These are phyloP conservation scores for Fusarium duplospermum DNA, from an alignment of 2,329 filamentous ascomycete genomes.

Conservation along the genomic window DNA sequence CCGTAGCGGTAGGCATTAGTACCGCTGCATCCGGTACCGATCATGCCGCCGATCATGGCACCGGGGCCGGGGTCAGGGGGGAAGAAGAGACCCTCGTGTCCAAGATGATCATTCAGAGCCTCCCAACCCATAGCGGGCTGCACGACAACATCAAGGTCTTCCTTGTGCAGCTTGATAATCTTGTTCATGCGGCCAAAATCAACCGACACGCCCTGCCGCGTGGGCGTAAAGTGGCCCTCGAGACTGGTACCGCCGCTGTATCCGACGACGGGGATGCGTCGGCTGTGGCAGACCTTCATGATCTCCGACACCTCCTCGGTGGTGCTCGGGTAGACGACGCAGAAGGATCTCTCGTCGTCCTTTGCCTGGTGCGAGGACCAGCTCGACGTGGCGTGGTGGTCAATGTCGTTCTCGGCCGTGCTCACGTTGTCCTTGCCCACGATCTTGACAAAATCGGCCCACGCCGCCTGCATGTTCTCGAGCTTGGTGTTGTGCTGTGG, in stretches of 20 bases:
- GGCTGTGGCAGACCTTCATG: slow-evolving; percentile 87
- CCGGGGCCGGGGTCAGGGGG: slow-evolving; percentile 92
- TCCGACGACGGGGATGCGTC: slow-evolving; percentile 85
- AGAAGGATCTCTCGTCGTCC: slow-evolving; percentile 66
- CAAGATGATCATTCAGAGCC: slow-evolving; percentile 80
- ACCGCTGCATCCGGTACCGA: slow-evolving; percentile 78
- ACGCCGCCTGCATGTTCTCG: slow-evolving; percentile 75
- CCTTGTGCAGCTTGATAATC: slow-evolving; percentile 80
- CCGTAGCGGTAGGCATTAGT: slow-evolving; percentile 94
- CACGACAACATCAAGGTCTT: slow-evolving; percentile 80
- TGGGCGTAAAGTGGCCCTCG: slow-evolving; percentile 89
- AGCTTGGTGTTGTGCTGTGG: slow-evolving; percentile 69
- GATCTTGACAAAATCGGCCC: slow-evolving; percentile 74
- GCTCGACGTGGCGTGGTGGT: slow-evolving; percentile 68
- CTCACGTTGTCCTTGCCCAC: slow-evolving; percentile 74
- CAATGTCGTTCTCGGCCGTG: slow-evolving; percentile 66
- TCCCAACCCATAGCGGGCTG: slow-evolving; percentile 91
- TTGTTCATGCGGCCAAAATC: slow-evolving; percentile 90
- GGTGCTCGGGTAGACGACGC: slow-evolving; percentile 79
- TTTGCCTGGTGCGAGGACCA: slow-evolving; percentile 71
- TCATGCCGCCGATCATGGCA: slow-evolving; percentile 92
- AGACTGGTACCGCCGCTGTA: slow-evolving; percentile 91
- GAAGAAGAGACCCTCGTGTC: slow-evolving; percentile 83
- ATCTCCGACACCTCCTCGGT: slow-evolving; percentile 88
- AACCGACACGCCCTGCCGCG: slow-evolving; percentile 83